A percentile compares a stretch with the other conserved stretches of the same genome.
These are phyloP conservation scores for Citropsis articulata DNA, from an alignment of 345 rosid genomes.

Conservation along the genomic window DNA sequence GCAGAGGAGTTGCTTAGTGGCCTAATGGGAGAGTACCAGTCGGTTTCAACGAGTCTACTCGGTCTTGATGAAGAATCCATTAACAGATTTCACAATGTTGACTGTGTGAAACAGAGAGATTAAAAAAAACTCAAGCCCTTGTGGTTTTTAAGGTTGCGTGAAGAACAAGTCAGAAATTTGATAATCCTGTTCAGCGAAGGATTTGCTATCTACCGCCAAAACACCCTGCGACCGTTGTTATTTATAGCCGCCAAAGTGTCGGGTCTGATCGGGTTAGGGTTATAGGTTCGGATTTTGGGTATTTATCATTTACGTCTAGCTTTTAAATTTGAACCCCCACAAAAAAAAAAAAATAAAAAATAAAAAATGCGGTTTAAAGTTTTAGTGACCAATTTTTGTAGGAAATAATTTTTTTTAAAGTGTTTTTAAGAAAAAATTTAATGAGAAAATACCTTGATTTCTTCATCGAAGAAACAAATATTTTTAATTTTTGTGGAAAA, in stretches of 20 bases:
- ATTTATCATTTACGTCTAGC: too few relatives aligned
- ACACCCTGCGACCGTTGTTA: constrained; percentile 20
- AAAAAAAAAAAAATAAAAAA: too few relatives aligned
- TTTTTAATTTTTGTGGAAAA: too few relatives aligned
- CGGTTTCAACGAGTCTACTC: constrained; percentile 23
- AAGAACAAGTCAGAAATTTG: neutral
- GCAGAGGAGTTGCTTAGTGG: constrained; percentile 32
- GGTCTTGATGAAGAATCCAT: constrained; percentile 32
- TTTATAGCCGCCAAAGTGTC: neutral
- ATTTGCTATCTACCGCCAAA: constrained; percentile 26
- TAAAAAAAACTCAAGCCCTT: neutral
- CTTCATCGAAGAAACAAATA: too few relatives aligned
- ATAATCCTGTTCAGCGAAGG: neutral
- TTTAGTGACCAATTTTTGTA: too few relatives aligned
- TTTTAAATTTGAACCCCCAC: too few relatives aligned
- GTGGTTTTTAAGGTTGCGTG: neutral
- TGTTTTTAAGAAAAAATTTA: too few relatives aligned
- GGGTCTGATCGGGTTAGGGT: neutral
- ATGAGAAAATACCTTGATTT: too few relatives aligned
- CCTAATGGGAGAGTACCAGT: constrained; percentile 48
- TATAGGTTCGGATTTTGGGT: neutral
- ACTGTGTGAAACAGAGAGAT: too few relatives aligned
- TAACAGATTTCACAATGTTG: neutral
- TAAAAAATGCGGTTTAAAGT: too few relatives aligned
- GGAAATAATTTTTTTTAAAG: too few relatives aligned